A percentile compares a stretch with the other conserved stretches of the same genome.
Conservation (phyloP, 75 land plant genomes). For the Ceratopteris richardii region DNA sequence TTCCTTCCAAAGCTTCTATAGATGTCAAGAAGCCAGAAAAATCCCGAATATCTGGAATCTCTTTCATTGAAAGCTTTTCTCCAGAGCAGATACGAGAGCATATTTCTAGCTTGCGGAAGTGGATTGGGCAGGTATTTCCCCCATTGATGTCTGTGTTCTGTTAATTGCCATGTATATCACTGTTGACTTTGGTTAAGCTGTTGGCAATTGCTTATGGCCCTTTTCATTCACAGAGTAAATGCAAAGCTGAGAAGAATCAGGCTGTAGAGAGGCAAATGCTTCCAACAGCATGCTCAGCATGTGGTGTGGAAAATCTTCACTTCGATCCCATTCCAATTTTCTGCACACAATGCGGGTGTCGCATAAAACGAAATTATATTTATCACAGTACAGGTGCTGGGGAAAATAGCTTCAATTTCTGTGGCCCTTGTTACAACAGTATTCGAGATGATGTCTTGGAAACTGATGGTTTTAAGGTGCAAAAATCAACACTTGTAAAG, state of each 20-base stretch:
- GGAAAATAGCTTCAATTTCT: slow-evolving; percentile 76
- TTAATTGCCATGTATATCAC: too few species aligned
- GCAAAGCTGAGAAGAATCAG: slow-evolving; percentile 90
- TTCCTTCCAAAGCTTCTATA: slow-evolving; percentile 21
- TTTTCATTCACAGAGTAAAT: slow-evolving; percentile 58
- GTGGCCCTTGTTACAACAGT: slow-evolving; percentile 88
- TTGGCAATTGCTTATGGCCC: background rate
- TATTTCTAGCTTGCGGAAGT: slow-evolving; percentile 76
- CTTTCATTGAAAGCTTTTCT: slow-evolving; percentile 85
- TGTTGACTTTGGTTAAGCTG: too few species aligned
- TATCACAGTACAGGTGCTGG: slow-evolving; percentile 74
- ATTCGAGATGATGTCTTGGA: slow-evolving; percentile 66
- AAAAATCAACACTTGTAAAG: slow-evolving; percentile 67
- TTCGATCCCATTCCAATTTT: slow-evolving; percentile 99
- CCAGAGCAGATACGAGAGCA: slow-evolving; percentile 92
- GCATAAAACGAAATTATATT: slow-evolving; percentile 81
- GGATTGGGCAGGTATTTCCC: slow-evolving; percentile 78
- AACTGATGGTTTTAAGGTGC: slow-evolving; percentile 52
- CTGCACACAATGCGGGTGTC: slow-evolving; percentile 86
- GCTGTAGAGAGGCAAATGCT: slow-evolving; percentile 81
- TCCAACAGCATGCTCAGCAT: slow-evolving; percentile 87
- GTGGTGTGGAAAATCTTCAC: slow-evolving; percentile 86
- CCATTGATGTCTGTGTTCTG: background rate
- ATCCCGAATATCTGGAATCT: slow-evolving; percentile 77
- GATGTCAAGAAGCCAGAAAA: slow-evolving; percentile 60